Base-by-base conservation (phyloP, 2,329 filamentous ascomycete genomes). In the Colletotrichum godetiae region DNA sequence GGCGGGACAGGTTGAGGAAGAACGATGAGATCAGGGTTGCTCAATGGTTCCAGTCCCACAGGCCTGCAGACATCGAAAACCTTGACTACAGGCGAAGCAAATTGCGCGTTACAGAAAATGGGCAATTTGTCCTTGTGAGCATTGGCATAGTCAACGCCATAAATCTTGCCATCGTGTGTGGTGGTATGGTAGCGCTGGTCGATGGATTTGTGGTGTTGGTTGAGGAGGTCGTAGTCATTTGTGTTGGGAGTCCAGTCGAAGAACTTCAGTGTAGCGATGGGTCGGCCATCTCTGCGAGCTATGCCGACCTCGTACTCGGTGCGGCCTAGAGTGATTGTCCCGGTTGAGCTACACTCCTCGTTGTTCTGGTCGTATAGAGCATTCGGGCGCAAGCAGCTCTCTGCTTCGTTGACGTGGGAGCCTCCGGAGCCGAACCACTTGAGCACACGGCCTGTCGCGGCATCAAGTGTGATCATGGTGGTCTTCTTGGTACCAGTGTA, bases 241-340 rank as follows among this genome's bases (percentile, higher is more conserved):
- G 93, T 97, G 82, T 99, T 99, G 15, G 95, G 94, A 0, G 92
- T 92, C 97, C 97, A 99, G 81, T 99, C 97, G 12, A 95, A 93
- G 80, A 97, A 99, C 76, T 92, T 95, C 77, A 99, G 90, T 0
- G 94, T 98, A 78, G 95, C 97, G 75, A 99, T 93, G 8, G 91
- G 90, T 72, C 92, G 90, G 1, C 93, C 92, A 76, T 93, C 90
- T 57, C 88, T 90, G 73, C 94, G 92, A 76, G 95, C 93, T 57
- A 99, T 97, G 68, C 89, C 91, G 73, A 99, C 92, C 6, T 91
- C 96, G 82, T 99, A 99, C 81, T 98, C 95, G 52, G 94, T 95
- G 64, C 94, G 91, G 33, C 95, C 95, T 1, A 98, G 88, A 0
- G 94, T 95, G 74, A 98, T 90, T 42, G 93, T 97, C 37, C 95